Percentiles rank a stretch among this genome's conserved stretches.
phyloP scores from a whole-genome alignment of 495 filamentous ascomycete species.

The Penicillium pulvis region DNA sequence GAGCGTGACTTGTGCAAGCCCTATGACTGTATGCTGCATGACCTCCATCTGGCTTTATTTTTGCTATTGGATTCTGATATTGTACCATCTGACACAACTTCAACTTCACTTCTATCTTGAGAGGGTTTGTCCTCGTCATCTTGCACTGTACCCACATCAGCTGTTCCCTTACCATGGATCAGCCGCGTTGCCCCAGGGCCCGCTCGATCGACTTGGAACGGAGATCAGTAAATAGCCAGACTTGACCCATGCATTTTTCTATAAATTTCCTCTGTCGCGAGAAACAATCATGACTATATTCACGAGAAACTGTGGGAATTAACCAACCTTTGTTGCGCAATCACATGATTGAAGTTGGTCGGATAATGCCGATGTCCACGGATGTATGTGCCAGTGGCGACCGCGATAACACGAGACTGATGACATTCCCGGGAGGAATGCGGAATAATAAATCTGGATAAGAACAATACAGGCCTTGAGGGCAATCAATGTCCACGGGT shows the following conservation, averaged over 20 bases:
- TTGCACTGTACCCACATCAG: not conserved
- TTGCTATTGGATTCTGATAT: not conserved
- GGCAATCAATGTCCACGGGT: not conserved
- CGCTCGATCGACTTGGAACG: not conserved
- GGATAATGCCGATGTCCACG: too few species aligned
- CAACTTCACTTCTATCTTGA: not conserved
- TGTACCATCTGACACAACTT: not conserved
- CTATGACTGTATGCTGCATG: constrained; percentile 10
- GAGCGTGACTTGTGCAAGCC: constrained; percentile 8
- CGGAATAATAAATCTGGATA: not conserved
- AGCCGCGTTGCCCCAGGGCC: constrained; percentile 9
- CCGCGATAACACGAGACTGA: too few species aligned
- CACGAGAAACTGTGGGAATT: too few species aligned
- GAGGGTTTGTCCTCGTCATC: not conserved
- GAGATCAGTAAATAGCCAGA: not conserved
- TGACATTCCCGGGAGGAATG: not conserved
- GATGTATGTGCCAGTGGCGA: too few species aligned
- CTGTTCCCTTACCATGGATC: constrained; percentile 11
- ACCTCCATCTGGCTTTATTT: not conserved
- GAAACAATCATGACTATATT: too few species aligned
- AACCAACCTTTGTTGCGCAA: too few species aligned
- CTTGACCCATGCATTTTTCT: too few species aligned
- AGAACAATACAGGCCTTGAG: not conserved
- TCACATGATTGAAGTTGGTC: too few species aligned
- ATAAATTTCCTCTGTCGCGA: not conserved